Conservation (phyloP, 768 basidiomycete species). For the Boletus vermiculosoides region DNA sequence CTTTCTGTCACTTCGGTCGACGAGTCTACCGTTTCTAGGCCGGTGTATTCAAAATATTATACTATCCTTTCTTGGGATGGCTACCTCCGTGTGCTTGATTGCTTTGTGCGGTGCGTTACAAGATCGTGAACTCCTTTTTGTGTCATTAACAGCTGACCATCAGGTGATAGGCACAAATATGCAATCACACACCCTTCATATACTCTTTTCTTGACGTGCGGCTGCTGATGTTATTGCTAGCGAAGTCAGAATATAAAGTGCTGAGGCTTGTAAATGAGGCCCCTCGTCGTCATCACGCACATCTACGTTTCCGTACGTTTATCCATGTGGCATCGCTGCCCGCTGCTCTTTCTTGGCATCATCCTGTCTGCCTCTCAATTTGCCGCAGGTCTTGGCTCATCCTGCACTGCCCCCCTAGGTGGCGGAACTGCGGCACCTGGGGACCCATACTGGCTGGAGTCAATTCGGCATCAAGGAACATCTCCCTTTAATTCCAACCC, state of each 20-base stretch:
- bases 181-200: not conserved
- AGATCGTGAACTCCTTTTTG: not conserved
- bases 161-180: not conserved
- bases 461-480: constrained; percentile 63
- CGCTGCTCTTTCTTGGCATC: constrained; percentile 2
- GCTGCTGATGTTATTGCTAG: not conserved
- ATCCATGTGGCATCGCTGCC: constrained; percentile 1
- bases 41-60: not conserved
- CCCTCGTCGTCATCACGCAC: not conserved
- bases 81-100: not conserved
- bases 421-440: constrained; percentile 45
- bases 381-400: constrained; percentile 33
- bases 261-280: not conserved
- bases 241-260: not conserved
- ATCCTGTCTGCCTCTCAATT: not conserved
- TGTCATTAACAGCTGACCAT: not conserved
- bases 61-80: not conserved
- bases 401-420: constrained; percentile 27
- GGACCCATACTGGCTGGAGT: constrained; percentile 68
- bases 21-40: not conserved
- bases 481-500: constrained; percentile 59
- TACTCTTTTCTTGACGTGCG: not conserved
- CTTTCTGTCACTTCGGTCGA: not conserved
- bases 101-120: not conserved
- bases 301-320: not conserved